phyloP scores from a whole-genome alignment of 164 flowering plant genomes.

The Dillenia suffruticosa region DNA sequence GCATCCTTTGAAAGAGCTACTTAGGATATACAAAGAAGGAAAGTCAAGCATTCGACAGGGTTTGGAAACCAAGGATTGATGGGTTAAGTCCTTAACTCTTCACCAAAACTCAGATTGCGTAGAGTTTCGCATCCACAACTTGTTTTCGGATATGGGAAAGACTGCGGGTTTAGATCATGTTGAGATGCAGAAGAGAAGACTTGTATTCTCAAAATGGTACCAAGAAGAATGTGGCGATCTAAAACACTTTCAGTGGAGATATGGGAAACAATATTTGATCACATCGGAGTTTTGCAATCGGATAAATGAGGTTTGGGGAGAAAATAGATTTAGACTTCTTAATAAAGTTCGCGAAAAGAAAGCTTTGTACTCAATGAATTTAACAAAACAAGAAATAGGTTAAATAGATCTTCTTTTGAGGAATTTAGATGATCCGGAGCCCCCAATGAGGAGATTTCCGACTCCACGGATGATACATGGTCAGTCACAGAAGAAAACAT shows the following conservation, averaged over 20 bases:
- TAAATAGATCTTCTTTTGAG: slow-evolving; percentile 42
- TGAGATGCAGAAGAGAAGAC: slow-evolving; percentile 54
- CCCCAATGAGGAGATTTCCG: slow-evolving; percentile 20
- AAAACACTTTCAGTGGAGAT: slow-evolving; percentile 56
- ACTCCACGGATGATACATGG: slow-evolving; percentile 34
- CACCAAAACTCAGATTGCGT: slow-evolving; percentile 69
- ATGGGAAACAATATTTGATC: slow-evolving; percentile 72
- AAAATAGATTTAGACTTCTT: slow-evolving; percentile 56
- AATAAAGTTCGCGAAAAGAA: slow-evolving; percentile 47
- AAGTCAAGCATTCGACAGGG: slow-evolving; percentile 57
- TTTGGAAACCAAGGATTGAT: slow-evolving; percentile 66
- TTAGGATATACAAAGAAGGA: slow-evolving; percentile 64
- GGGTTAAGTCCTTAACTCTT: slow-evolving; percentile 56
- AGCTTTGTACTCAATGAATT: slow-evolving; percentile 7
- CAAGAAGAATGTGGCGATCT: slow-evolving; percentile 66
- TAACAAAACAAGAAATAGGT: slow-evolving; percentile 36
- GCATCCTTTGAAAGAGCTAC: slow-evolving; percentile 68
- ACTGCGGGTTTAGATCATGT: slow-evolving; percentile 55
- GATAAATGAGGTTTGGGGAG: slow-evolving; percentile 54
- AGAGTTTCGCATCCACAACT: slow-evolving; percentile 80
- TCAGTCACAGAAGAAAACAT: slow-evolving; percentile 16
- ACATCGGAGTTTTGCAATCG: slow-evolving; percentile 41
- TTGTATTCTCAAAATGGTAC: slow-evolving; percentile 45
- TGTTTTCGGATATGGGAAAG: slow-evolving; percentile 73
- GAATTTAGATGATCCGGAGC: slow-evolving; percentile 35